phyloP scores from a whole-genome alignment of 2,329 filamentous ascomycete species.

The Aspergillus caelatus region DNA sequence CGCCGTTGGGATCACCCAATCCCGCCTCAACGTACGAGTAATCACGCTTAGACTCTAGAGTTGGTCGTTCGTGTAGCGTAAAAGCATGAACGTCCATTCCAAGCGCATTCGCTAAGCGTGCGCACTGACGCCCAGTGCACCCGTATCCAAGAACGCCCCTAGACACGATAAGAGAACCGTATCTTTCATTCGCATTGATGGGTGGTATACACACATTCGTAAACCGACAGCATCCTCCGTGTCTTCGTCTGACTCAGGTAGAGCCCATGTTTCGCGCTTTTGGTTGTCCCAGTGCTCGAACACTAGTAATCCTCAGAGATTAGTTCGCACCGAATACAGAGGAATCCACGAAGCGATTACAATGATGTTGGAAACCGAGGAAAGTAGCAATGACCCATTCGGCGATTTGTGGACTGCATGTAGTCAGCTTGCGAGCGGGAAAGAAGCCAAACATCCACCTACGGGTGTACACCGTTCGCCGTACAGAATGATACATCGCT shows the following conservation, averaged over 20 bases:
- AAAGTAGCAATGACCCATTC: constrained; percentile 10
- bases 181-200: neutral
- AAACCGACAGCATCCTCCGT: constrained; percentile 4
- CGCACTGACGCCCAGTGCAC: constrained; percentile 4
- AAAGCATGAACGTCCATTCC: constrained; percentile 5
- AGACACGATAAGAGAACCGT: neutral
- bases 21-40: neutral
- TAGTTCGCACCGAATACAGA: neutral
- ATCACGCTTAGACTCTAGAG: neutral
- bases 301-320: neutral
- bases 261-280: neutral
- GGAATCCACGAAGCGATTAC: neutral
- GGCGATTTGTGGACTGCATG: constrained; percentile 2
- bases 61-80: constrained; percentile 3
- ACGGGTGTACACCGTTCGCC: constrained; percentile 7
- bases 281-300: neutral
- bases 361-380: constrained; percentile 5
- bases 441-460: neutral
- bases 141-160: constrained; percentile 6
- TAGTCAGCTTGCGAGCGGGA: neutral
- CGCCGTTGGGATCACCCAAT: neutral
- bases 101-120: constrained; percentile 2
- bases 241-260: constrained; percentile 6
- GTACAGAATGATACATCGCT: constrained; percentile 4
- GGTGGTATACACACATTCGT: neutral